Conservation (phyloP, 371 early-diverging fungal genomes). For the Actinomortierella wolfii region DNA sequence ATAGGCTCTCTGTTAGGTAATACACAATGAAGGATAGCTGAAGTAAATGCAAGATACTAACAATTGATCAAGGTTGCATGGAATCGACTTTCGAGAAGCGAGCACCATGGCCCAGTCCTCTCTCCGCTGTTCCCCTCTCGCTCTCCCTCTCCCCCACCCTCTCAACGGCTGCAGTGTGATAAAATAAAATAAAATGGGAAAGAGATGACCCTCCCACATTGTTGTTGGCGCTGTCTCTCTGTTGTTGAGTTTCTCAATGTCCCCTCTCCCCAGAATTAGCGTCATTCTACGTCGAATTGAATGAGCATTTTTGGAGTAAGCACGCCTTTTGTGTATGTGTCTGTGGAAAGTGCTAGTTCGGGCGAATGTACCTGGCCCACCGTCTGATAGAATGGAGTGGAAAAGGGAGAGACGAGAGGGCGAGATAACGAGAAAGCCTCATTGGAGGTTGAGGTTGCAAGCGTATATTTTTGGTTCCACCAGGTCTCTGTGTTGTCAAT, state of each 20-base stretch:
- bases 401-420: neutral
- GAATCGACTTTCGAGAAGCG: too few relatives aligned
- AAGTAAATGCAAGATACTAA: too few relatives aligned
- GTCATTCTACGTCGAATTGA: neutral
- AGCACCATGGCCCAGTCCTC: neutral
- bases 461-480: neutral
- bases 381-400: too few relatives aligned
- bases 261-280: neutral
- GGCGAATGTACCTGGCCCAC: too few relatives aligned
- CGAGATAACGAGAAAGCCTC: too few relatives aligned
- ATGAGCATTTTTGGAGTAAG: neutral
- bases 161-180: neutral
- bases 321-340: neutral
- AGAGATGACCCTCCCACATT: neutral
- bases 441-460: too few relatives aligned
- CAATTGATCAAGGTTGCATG: too few relatives aligned
- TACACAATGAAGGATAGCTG: too few relatives aligned
- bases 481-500: neutral
- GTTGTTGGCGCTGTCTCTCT: neutral
- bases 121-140: neutral
- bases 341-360: too few relatives aligned
- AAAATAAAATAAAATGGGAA: neutral
- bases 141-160: neutral
- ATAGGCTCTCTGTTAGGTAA: too few relatives aligned
- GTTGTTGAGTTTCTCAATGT: neutral